phyloP scores from a whole-genome alignment of 495 filamentous ascomycete species.

The Lasiosphaeria ovina region DNA sequence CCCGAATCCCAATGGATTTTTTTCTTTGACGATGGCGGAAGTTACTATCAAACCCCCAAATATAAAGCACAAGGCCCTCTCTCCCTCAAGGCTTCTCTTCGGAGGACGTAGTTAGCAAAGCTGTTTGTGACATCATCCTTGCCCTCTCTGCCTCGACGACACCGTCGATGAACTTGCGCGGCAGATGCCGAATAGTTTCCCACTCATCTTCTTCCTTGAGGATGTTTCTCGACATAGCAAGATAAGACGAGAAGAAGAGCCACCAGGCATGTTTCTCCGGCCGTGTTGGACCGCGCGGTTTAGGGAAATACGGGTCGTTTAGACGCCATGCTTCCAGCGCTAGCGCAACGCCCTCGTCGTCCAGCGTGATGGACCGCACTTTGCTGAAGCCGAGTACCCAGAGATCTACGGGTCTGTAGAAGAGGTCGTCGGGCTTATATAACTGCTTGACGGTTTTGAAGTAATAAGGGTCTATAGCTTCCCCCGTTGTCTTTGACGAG shows the following conservation, averaged over 20 bases:
- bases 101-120: too few species aligned
- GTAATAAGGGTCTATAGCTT: constrained; percentile 7
- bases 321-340: constrained; percentile 21
- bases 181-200: background rate
- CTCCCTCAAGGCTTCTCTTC: too few species aligned
- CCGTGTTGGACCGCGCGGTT: constrained; percentile 10
- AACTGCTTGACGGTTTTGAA: constrained; percentile 17
- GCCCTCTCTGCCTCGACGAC: background rate
- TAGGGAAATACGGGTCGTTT: constrained; percentile 27
- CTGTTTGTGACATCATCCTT: too few species aligned
- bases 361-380: constrained; percentile 22
- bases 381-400: constrained; percentile 31
- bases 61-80: too few species aligned
- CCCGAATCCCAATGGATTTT: too few species aligned
- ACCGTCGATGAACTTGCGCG: constrained; percentile 8
- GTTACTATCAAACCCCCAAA: too few species aligned
- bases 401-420: constrained; percentile 15
- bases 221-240: background rate
- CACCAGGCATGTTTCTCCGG: constrained; percentile 3
- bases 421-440: constrained; percentile 13
- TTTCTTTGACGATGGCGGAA: too few species aligned
- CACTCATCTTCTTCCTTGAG: background rate
- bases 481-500: constrained; percentile 8
- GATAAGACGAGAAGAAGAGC: background rate
- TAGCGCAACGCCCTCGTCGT: constrained; percentile 23